Evolutionary conservation across 2,329 filamentous ascomycete genomes (phyloP), one percentile per base, ranked within the genome.

Genomic region (Venturia pyrina): DNA sequence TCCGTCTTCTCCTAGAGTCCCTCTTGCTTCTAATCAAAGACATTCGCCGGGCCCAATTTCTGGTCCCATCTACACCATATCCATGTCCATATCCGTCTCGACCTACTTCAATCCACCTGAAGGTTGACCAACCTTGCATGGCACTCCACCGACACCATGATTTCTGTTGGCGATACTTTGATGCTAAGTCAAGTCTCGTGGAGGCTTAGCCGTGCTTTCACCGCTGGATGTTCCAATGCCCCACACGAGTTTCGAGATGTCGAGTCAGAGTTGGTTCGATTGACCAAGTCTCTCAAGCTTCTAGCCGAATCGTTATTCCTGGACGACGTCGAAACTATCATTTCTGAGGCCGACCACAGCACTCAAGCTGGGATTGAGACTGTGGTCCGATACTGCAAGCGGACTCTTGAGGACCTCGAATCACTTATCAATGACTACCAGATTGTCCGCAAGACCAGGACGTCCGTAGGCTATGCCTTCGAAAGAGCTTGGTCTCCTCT

Each of bases 161-260:
- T 61, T 24, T 61, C 59, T 15, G 71, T 75, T 66, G 79, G 78
- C 66, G 79, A 80, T 71, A 77, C 80, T 24, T 69, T 81, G 50
- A 77, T 78, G 75, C 73, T 80, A 19, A 79, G 78, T 5, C 78
- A 80, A 69, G 73, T 76, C 53, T 78, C 79, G 28, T 80, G 78
- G 78, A 79, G 75, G 68, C 76, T 78, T 50, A 78, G 77, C 34
- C 71, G 77, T 62, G 75, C 78, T 1, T 81, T 81, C 69, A 75
- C 74, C 5, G 71, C 78, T 24, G 76, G 76, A 34, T 74, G 75
- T 41, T 74, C 75, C 63, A 71, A 72, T 64, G 76, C 76, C 7
- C 78, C 78, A 0, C 40, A 70, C 40, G 77, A 78, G 34, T 80
- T 81, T 67, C 71, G 74, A 19, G 75, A 78, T 46, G 73, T 81